Base-by-base conservation (phyloP, 164 flowering plant genomes). In the Kalanchoe fedtschenkoi region DNA sequence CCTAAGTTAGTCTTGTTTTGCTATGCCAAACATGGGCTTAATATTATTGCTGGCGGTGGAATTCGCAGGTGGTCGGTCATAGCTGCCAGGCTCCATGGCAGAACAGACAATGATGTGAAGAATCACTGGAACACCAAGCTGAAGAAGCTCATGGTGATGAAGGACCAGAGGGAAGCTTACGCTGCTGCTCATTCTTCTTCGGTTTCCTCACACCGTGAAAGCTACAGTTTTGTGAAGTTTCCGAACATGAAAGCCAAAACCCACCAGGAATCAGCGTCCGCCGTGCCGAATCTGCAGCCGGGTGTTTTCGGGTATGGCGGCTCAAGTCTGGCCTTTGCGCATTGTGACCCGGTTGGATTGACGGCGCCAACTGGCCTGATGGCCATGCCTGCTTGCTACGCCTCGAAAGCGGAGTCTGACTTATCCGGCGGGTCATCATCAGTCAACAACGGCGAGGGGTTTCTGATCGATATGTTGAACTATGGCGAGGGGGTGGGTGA, bases 71-170 rank as follows among this genome's bases (percentile, higher is more conserved):
- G 80, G 80, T 77, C 80, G n/a, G 29, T 71, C 44, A 77, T 77
- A 59, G 77, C 80, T 14, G 67, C 76, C 60, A 64, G 72, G 4
- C 61, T 77, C 1, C 76, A 75, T 14, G 77, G 80, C 60, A 66
- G 77, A 62, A 73, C 77, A 58, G 80, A 74, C 68, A 73, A 73
- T 58, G 77, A 73, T 46, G 70, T 77, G 61, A 77, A 77, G 64
- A 77, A 77, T 57, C 68, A 72, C 44, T 77, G 80, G 80, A 77
- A 77, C 68, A 77, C 80, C 21, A 74, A 72, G 43, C 32, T 77
- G 15, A 77, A 72, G 72, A 77, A 72, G 71, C 72, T 67, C 70
- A 54, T 71, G 1, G 17, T 66, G 17, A 61, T 47, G 55, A 24
- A 47, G 15, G 15, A 47, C 9, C 30, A 47, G 14, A 47, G 26